Evolutionary conservation across 2,329 filamentous ascomycete genomes (phyloP).

Genomic region (Cadophora sp.): DNA sequence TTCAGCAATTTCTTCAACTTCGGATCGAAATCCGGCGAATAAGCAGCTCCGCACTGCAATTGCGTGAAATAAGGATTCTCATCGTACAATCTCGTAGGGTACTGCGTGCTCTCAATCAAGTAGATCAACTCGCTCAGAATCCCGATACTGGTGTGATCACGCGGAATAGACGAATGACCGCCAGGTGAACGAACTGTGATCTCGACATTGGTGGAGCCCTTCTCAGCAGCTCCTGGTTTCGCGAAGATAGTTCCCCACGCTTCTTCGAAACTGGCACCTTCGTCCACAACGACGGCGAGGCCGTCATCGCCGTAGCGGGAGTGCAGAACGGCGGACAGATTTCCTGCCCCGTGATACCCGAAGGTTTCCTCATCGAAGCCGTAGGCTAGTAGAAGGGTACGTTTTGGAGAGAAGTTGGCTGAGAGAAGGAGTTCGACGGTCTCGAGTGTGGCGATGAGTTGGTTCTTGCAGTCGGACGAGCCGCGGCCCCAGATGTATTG

Average conservation of each 20-base stretch:
- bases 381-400: constrained; percentile 65
- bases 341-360: constrained; percentile 61
- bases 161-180: constrained; percentile 66
- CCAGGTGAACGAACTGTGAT: constrained; percentile 57
- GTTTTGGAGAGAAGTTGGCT: constrained; percentile 57
- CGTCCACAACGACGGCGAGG: constrained; percentile 66
- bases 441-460: constrained; percentile 58
- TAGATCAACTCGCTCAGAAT: constrained; percentile 70
- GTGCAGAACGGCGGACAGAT: constrained; percentile 56
- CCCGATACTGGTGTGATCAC: constrained; percentile 72
- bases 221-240: constrained; percentile 66
- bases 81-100: constrained; percentile 48
- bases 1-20: constrained; percentile 15
- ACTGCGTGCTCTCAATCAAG: constrained; percentile 66
- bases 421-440: constrained; percentile 59
- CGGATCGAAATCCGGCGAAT: constrained; percentile 18
- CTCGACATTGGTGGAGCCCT: constrained; percentile 55
- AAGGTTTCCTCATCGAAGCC: constrained; percentile 71
- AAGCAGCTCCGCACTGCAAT: constrained; percentile 20
- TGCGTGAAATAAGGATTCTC: constrained; percentile 43
- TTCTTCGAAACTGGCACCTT: constrained; percentile 62
- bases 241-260: constrained; percentile 44
- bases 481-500: constrained; percentile 62
- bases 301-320: constrained; percentile 61
- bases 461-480: constrained; percentile 62